Evolutionary conservation across 2,329 filamentous ascomycete species (phyloP).

Genomic region (Pseudocercospora eumusae): DNA sequence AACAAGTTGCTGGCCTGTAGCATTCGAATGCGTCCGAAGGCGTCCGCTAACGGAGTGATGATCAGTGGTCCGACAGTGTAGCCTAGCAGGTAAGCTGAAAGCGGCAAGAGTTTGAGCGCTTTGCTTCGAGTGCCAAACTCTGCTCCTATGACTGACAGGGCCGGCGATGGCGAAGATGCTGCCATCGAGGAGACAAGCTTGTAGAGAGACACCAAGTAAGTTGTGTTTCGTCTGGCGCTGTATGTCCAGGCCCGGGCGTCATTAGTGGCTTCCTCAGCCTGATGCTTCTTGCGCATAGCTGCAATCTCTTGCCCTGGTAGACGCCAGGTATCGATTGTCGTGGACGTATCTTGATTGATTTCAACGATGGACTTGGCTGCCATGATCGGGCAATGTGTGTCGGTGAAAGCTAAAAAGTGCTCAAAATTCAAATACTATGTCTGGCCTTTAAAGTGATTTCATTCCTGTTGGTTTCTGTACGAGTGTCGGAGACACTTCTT

Average conservation of each 20-base stretch:
- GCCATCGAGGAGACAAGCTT: conserved; percentile 58
- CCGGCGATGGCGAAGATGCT: conserved; percentile 39
- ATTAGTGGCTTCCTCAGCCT: neutral
- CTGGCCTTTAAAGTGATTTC: neutral
- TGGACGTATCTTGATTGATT: neutral
- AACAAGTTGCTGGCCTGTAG: conserved; percentile 36
- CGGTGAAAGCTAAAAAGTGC: neutral
- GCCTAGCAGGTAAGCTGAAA: conserved; percentile 61
- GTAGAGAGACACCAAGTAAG: conserved; percentile 25
- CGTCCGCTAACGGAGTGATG: conserved; percentile 44
- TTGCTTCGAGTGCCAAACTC: conserved; percentile 34
- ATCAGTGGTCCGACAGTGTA: conserved; percentile 49
- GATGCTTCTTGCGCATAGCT: neutral
- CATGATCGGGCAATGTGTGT: neutral
- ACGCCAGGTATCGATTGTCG: neutral
- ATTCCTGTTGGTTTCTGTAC: neutral
- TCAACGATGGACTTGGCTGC: neutral
- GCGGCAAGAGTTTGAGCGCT: conserved; percentile 30
- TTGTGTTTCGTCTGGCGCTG: conserved; percentile 8
- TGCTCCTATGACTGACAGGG: conserved; percentile 28
- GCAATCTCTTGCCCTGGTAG: neutral
- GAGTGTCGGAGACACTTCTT: neutral
- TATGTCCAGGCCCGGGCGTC: neutral
- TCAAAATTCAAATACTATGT: neutral
- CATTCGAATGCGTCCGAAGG: conserved; percentile 36